phyloP scores from a whole-genome alignment of 345 rosid species.

The Brassica incana region DNA sequence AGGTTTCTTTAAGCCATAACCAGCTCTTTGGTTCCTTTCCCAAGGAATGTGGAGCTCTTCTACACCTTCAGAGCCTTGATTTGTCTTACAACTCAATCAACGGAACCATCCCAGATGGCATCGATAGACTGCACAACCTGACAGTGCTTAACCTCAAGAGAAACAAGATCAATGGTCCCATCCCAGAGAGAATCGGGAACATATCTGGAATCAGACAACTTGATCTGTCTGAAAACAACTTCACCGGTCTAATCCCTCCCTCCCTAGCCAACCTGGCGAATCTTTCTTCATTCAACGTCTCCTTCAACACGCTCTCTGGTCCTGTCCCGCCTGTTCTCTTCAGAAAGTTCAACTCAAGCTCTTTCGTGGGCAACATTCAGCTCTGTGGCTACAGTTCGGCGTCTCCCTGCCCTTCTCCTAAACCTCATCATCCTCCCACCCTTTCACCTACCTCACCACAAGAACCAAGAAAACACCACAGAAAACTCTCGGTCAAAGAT shows the following conservation, averaged over 20 bases:
- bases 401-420: slow-evolving; percentile 56
- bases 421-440: slow-evolving; percentile 43
- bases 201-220: slow-evolving; percentile 54
- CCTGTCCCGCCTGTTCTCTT: slow-evolving; percentile 65
- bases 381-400: slow-evolving; percentile 83
- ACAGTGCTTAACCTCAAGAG: slow-evolving; percentile 59
- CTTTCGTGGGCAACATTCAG: slow-evolving; percentile 81
- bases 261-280: slow-evolving; percentile 56
- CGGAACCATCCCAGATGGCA: slow-evolving; percentile 69
- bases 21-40: slow-evolving; percentile 60
- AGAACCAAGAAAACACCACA: slow-evolving; percentile 46
- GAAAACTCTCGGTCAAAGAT: slow-evolving; percentile 65
- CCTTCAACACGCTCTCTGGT: slow-evolving; percentile 85
- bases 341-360: slow-evolving; percentile 77
- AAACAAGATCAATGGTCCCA: slow-evolving; percentile 59
- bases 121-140: slow-evolving; percentile 57
- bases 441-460: slow-evolving; percentile 49
- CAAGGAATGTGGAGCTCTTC: slow-evolving; percentile 50
- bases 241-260: slow-evolving; percentile 68
- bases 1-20: slow-evolving; percentile 63
- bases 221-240: slow-evolving; percentile 68
- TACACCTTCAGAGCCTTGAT: slow-evolving; percentile 58
- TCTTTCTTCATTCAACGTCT: slow-evolving; percentile 77
- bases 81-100: slow-evolving; percentile 68
- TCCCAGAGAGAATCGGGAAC: slow-evolving; percentile 60